phyloP scores from a whole-genome alignment of 306 rosid species.

The Luffa acutangula region DNA sequence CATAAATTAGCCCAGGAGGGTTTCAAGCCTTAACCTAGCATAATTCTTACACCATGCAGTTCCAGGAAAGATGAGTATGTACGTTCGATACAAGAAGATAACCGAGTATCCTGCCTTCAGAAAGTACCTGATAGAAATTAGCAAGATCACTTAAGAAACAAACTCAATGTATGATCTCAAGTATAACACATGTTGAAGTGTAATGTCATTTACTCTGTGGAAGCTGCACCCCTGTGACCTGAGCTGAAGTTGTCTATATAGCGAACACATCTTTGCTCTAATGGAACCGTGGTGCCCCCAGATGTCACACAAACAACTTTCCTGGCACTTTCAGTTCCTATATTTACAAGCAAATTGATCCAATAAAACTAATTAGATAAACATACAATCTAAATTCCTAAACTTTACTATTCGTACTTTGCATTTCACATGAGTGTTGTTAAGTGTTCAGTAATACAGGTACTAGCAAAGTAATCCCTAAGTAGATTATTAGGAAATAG shows the following conservation, averaged over 20 bases:
- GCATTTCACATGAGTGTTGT: too few relatives aligned
- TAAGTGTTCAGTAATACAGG: background rate
- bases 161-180: background rate
- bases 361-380: background rate
- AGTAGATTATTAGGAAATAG: background rate
- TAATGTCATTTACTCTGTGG: constrained; percentile 63
- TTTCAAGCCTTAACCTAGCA: background rate
- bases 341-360: background rate
- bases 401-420: too few relatives aligned
- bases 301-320: constrained; percentile 84
- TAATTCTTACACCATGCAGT: background rate
- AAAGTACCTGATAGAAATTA: constrained; percentile 52
- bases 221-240: constrained; percentile 93
- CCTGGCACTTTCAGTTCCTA: constrained; percentile 38
- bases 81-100: constrained; percentile 70
- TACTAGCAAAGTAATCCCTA: background rate
- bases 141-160: background rate
- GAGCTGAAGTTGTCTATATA: constrained; percentile 95
- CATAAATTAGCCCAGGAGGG: constrained; percentile 4
- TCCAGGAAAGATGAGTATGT: background rate
- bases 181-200: background rate
- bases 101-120: constrained; percentile 90
- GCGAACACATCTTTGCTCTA: constrained; percentile 85
- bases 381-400: background rate
- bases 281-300: constrained; percentile 94